These are phyloP conservation scores for Jacaranda copaia DNA, from an alignment of 257 asterid species.

Conservation along the genomic window DNA sequence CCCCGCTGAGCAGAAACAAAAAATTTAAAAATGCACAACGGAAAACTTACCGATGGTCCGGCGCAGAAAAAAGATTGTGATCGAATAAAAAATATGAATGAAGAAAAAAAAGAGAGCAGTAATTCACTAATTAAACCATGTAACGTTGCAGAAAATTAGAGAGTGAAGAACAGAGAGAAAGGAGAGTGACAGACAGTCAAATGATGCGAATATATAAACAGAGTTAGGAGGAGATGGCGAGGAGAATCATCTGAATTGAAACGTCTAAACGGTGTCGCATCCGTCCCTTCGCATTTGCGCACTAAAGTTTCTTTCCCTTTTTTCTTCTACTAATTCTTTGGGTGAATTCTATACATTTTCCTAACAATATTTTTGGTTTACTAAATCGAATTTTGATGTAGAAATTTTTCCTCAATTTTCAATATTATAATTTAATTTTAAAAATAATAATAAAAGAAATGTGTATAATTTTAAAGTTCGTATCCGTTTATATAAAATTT, in stretches of 20 bases:
- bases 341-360: not conserved
- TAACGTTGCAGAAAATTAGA: not conserved
- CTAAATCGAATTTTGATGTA: no score
- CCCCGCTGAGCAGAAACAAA: not conserved
- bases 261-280: constrained; percentile 32
- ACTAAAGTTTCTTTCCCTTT: no score
- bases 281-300: constrained; percentile 29
- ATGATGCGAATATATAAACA: not conserved
- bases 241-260: constrained; percentile 34
- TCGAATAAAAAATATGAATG: constrained; percentile 8
- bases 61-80: constrained; percentile 31
- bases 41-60: constrained; percentile 44
- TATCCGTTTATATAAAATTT: no score
- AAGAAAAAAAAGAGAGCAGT: constrained; percentile 13
- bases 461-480: no score
- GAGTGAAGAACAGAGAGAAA: constrained; percentile 11
- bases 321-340: no score
- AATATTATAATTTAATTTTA: not conserved
- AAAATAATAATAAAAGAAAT: no score
- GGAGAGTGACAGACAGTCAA: not conserved
- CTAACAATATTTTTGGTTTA: no score
- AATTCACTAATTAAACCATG: constrained; percentile 37
- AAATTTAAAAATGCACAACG: not conserved
- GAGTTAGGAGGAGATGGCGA: not conserved
- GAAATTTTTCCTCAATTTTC: not conserved